phyloP scores from a whole-genome alignment of 1,139 yeast species.

The Yamadazyma membranifaciens region DNA sequence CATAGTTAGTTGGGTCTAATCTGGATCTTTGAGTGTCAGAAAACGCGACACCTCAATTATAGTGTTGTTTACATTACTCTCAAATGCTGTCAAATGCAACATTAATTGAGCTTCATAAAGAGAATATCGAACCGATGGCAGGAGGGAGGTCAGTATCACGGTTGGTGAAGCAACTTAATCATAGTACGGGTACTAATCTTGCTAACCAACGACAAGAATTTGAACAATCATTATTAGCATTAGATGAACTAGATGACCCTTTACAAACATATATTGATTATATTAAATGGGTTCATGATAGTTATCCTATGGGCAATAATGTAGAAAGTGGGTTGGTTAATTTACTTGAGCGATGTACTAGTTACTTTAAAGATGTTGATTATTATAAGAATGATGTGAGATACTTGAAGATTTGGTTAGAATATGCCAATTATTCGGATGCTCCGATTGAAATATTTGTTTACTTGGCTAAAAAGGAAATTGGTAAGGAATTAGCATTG shows the following conservation, averaged over 20 bases:
- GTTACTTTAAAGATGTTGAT: slow-evolving; percentile 60
- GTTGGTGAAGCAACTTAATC: slow-evolving; percentile 46
- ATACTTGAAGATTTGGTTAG: slow-evolving; percentile 78
- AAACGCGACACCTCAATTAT: slow-evolving; percentile 1
- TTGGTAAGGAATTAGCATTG: slow-evolving; percentile 65
- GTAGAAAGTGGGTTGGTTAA: slow-evolving; percentile 66
- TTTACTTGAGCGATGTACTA: slow-evolving; percentile 71
- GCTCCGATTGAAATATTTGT: slow-evolving; percentile 71
- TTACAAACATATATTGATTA: slow-evolving; percentile 70
- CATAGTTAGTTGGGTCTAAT: neutral
- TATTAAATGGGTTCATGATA: slow-evolving; percentile 66
- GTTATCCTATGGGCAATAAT: slow-evolving; percentile 66
- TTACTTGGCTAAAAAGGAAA: slow-evolving; percentile 69
- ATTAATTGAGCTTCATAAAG: slow-evolving; percentile 69
- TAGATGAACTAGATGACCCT: slow-evolving; percentile 78
- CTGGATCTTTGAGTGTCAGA: neutral
- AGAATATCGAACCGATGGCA: slow-evolving; percentile 68
- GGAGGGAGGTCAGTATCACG: slow-evolving; percentile 72
- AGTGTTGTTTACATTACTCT: slow-evolving; percentile 1
- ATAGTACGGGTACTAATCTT: slow-evolving; percentile 13
- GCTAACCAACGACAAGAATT: slow-evolving; percentile 30
- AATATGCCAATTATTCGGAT: slow-evolving; percentile 67
- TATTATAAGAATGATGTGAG: slow-evolving; percentile 81
- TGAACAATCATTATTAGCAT: slow-evolving; percentile 42
- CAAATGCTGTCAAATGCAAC: slow-evolving; percentile 14